Conservation (phyloP, 495 filamentous ascomycete species). For the Sordaria brevicollis region DNA sequence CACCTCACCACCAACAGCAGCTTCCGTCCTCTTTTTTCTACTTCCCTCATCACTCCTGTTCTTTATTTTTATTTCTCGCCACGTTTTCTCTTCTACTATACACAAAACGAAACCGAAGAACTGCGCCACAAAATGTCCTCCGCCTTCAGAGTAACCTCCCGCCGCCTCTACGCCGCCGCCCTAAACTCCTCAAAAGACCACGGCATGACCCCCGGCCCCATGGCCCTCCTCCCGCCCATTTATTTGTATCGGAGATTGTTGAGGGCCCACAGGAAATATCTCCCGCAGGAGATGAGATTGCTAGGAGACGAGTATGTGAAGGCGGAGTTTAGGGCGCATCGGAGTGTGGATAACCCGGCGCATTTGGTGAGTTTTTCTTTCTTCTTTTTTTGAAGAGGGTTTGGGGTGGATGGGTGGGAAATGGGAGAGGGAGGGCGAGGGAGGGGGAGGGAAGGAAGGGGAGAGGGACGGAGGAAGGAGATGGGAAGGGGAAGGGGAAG, state of each 20-base stretch:
- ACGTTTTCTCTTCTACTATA: too few species aligned
- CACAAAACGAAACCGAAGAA: too few species aligned
- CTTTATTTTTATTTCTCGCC: too few species aligned
- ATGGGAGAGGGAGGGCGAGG: background rate
- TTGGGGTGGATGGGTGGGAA: background rate
- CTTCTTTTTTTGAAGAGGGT: background rate
- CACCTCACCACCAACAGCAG: background rate
- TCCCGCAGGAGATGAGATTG: slow-evolving; percentile 63
- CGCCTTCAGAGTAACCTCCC: slow-evolving; percentile 1
- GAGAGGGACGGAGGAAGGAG: background rate
- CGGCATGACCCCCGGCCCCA: slow-evolving; percentile 41
- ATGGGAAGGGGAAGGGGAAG: background rate
- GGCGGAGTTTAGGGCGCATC: slow-evolving; percentile 77
- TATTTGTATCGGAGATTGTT: slow-evolving; percentile 81
- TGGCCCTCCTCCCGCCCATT: slow-evolving; percentile 83
- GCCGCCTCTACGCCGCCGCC: slow-evolving; percentile 22
- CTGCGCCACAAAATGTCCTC: too few species aligned
- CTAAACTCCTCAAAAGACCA: slow-evolving; percentile 9
- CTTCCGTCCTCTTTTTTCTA: too few species aligned
- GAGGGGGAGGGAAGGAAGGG: background rate
- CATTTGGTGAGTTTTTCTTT: slow-evolving; percentile 58
- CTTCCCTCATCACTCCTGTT: background rate
- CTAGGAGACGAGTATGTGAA: slow-evolving; percentile 89
- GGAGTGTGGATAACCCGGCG: slow-evolving; percentile 75
- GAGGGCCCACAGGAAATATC: slow-evolving; percentile 69